A percentile compares a stretch with the other conserved stretches of the same genome.
Conservation (phyloP, 129 eudicot genomes). For the Rutidosis leptorrhynchoides region DNA sequence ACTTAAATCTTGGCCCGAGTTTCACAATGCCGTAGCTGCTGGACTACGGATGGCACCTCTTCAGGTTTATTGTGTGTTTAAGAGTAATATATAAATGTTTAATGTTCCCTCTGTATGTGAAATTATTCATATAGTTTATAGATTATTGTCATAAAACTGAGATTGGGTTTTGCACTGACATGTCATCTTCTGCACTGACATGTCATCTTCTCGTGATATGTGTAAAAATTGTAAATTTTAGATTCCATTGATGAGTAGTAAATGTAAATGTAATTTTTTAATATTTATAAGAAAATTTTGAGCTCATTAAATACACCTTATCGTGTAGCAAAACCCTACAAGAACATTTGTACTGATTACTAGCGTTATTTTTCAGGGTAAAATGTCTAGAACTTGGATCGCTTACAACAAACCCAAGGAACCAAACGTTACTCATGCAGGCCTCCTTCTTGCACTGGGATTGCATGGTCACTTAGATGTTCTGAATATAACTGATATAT, state of each 20-base stretch:
- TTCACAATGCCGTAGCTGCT: conserved; percentile 99
- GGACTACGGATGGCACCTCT: conserved; percentile 86
- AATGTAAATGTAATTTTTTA: too few species aligned
- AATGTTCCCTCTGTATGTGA: not conserved
- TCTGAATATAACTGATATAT: conserved; percentile 75
- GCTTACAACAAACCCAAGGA: conserved; percentile 85
- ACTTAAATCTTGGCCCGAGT: conserved; percentile 95
- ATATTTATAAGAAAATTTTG: too few species aligned
- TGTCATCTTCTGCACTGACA: not conserved
- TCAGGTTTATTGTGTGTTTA: conserved; percentile 53
- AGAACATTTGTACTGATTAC: not conserved
- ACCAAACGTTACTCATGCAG: conserved; percentile 86
- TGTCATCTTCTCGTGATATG: not conserved
- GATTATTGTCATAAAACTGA: conserved; percentile 12
- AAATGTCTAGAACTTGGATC: conserved; percentile 97
- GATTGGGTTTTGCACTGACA: not conserved
- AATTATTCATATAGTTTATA: not conserved
- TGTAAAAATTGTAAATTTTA: too few species aligned
- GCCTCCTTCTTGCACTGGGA: conserved; percentile 92
- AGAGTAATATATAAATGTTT: not conserved
- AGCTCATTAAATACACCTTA: too few species aligned
- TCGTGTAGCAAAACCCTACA: too few species aligned
- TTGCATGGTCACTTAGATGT: conserved; percentile 85
- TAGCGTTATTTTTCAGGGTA: conserved; percentile 53
- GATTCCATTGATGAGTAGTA: too few species aligned